Conservation (phyloP, 495 filamentous ascomycete genomes). For the Penicillium diatomitis region DNA sequence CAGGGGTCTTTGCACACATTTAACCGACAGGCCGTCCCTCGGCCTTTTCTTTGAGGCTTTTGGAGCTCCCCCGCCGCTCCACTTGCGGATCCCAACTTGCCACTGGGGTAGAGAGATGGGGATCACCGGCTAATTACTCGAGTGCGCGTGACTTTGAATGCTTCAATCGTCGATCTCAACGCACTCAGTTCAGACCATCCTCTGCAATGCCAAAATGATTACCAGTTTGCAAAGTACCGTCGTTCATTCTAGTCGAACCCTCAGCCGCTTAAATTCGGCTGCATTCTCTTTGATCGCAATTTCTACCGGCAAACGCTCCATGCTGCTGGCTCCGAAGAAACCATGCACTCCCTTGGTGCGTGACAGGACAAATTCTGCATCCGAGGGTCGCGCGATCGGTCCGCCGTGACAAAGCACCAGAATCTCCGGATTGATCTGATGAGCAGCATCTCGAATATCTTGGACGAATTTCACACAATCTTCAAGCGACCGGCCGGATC, state of each 20-base stretch:
- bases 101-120: constrained; percentile 5
- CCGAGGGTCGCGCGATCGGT: constrained; percentile 51
- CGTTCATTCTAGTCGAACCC: constrained; percentile 7
- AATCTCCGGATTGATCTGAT: constrained; percentile 43
- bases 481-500: constrained; percentile 50
- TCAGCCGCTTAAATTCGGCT: constrained; percentile 48
- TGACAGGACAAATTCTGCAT: constrained; percentile 53
- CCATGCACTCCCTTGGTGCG: constrained; percentile 54
- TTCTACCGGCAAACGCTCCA: constrained; percentile 65
- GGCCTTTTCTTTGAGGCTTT: constrained; percentile 4
- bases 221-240: neutral
- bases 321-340: constrained; percentile 62
- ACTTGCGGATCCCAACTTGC: constrained; percentile 20
- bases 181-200: too few species aligned
- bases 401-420: constrained; percentile 65
- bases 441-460: constrained; percentile 52
- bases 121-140: constrained; percentile 11
- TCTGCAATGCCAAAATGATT: too few species aligned
- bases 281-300: constrained; percentile 53
- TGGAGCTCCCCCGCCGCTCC: constrained; percentile 4
- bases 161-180: neutral
- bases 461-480: constrained; percentile 51
- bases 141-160: neutral
- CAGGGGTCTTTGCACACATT: constrained; percentile 1
- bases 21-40: constrained; percentile 11